A percentile compares a stretch with the other conserved stretches of the same genome.
Conservation (phyloP, 495 filamentous ascomycete genomes). For the Neurospora intermedia region DNA sequence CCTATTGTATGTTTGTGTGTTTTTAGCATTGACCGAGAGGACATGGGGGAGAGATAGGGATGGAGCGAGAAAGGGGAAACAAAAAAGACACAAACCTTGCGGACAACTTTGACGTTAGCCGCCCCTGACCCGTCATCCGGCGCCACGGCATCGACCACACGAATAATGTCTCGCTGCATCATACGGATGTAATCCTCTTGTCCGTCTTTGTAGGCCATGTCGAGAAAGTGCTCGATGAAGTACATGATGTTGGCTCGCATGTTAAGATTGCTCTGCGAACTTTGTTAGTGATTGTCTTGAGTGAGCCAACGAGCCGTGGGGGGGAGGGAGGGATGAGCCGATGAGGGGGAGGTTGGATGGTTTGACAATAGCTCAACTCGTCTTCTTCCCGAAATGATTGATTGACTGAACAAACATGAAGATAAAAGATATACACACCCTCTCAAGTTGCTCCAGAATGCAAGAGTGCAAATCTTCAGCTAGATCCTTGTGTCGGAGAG, state of each 20-base stretch:
- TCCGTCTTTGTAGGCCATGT: constrained; percentile 66
- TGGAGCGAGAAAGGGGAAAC: neutral
- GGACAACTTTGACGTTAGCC: constrained; percentile 87
- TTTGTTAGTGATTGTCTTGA: neutral
- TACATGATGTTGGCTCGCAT: constrained; percentile 98
- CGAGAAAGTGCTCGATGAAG: constrained; percentile 92
- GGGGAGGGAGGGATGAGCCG: neutral
- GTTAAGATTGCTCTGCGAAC: constrained; percentile 75
- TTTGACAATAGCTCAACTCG: neutral
- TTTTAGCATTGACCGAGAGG: too few species aligned
- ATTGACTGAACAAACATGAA: neutral
- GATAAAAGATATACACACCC: constrained; percentile 34
- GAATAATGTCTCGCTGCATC: constrained; percentile 86
- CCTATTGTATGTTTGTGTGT: constrained; percentile 24
- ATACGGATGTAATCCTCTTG: constrained; percentile 73
- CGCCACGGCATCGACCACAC: constrained; percentile 80
- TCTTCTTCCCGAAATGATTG: neutral
- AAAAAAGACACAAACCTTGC: constrained; percentile 42
- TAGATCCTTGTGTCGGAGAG: constrained; percentile 81
- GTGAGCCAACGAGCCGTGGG: neutral
- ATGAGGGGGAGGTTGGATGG: too few species aligned
- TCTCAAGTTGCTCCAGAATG: constrained; percentile 89
- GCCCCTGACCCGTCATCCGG: constrained; percentile 82
- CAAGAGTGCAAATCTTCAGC: constrained; percentile 96
- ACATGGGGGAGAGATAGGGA: neutral